These are phyloP conservation scores for Cladophialophora exuberans DNA, from an alignment of 2,329 filamentous ascomycete species.

Conservation along the genomic window DNA sequence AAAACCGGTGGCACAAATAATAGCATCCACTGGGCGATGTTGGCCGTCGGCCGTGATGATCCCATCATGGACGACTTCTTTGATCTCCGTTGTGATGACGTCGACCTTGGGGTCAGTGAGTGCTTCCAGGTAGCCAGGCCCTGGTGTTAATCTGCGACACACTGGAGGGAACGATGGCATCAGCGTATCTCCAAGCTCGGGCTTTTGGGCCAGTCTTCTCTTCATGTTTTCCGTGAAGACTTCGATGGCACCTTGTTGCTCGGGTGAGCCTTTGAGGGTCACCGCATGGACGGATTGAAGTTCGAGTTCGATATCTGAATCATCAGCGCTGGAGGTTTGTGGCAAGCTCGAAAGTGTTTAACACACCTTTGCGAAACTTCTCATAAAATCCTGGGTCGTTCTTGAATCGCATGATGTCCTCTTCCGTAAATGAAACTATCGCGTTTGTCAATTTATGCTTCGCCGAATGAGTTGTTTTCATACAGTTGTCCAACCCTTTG, in stretches of 20 bases:
- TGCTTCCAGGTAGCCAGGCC: slow-evolving; percentile 44
- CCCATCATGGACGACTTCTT: slow-evolving; percentile 15
- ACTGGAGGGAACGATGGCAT: slow-evolving; percentile 41
- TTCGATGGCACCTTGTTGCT: slow-evolving; percentile 1
- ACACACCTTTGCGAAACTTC: slow-evolving; percentile 26
- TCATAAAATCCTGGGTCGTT: slow-evolving; percentile 16
- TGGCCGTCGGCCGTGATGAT: slow-evolving; percentile 36
- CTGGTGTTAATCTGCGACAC: slow-evolving; percentile 50
- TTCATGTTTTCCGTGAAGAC: slow-evolving; percentile 26
- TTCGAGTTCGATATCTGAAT: neutral
- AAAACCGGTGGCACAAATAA: slow-evolving; percentile 45
- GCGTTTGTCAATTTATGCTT: neutral
- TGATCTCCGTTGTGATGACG: slow-evolving; percentile 22
- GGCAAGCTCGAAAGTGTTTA: neutral
- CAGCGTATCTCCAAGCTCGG: neutral
- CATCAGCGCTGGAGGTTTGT: neutral
- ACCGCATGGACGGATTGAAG: neutral
- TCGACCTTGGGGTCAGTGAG: slow-evolving; percentile 30
- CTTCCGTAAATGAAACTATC: slow-evolving; percentile 28
- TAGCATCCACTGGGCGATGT: slow-evolving; percentile 39
- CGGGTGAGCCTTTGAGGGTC: neutral
- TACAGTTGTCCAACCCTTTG: slow-evolving; percentile 30
- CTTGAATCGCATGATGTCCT: slow-evolving; percentile 19
- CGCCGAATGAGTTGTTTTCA: slow-evolving; percentile 19
- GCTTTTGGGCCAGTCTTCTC: slow-evolving; percentile 28